Base-by-base conservation (phyloP, 2,329 filamentous ascomycete genomes). In the Geoglossum cookeanum region DNA sequence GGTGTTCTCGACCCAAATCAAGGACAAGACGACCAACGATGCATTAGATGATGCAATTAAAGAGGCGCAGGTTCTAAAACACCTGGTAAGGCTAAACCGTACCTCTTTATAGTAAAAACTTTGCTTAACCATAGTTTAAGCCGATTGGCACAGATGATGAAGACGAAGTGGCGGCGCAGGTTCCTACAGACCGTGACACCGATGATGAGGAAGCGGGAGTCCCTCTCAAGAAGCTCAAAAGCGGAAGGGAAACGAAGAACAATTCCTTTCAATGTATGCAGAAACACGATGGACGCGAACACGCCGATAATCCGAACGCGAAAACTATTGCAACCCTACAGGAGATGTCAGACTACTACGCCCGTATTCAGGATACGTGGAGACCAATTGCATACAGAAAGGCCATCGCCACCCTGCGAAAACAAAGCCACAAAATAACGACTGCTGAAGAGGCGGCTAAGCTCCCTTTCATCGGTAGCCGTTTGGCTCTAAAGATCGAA, bases 401-500 rank as follows among this genome's bases (percentile, higher is more conserved):
- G 66, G 87, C 79, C 11, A 85, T 94, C 55, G 73, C 75, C n/a
- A 84, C 80, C 2, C 74, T 97, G 11, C 80, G 80, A 49, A 81
- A 79, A 53, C 84, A 90, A 60, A 66, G 71, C 0, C 65, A 64
- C 22, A 83, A 80, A 65, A 78, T 96, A 59, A 72, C 69, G 3
- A 90, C 84, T 0, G 81, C 78, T 58, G 75, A 81, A 54, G 77
- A 94, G 67, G 91, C 90, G 0, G 70, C 76, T 9, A 68, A 70
- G 1, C 74, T 96, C 0, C 80, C 81, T 0, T 78, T 76, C 58
- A 81, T 96, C 39, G 90, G 90, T 6, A 64, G 74, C 9, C 78
- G 86, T 0, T 72, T 96, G 1, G 89, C 89, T 0, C 74, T 78
- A 30, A 95, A 95, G 68, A 92, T 97, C 61, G 87, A 92, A 64